Conservation (phyloP, 169 alveolate genomes). For the Plasmodium malariae region DNA sequence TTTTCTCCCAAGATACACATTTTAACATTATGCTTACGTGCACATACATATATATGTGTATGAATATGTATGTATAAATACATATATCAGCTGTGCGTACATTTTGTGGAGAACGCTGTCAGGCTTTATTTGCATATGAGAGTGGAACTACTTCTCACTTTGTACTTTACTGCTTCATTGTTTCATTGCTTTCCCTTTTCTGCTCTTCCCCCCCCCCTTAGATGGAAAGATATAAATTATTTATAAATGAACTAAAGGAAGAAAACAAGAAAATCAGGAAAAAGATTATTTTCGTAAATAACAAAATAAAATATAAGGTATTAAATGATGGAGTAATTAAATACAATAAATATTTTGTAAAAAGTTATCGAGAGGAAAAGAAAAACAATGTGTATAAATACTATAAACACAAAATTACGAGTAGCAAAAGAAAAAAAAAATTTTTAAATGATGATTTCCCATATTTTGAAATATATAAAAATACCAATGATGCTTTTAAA, state of each 20-base stretch:
- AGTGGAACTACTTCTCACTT: no score
- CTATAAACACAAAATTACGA: constrained; percentile 32
- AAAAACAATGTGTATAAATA: constrained; percentile 38
- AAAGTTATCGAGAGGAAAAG: constrained; percentile 47
- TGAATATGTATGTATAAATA: no score
- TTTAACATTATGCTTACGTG: no score
- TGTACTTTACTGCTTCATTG: no score
- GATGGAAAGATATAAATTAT: constrained; percentile 39
- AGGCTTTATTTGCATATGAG: no score
- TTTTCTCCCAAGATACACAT: no score
- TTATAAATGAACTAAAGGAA: constrained; percentile 11
- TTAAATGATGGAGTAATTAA: not conserved
- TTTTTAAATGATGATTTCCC: constrained; percentile 19
- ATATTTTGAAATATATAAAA: constrained; percentile 48
- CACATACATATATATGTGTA: not conserved
- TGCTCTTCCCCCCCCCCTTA: no score
- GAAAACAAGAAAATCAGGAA: constrained; percentile 34
- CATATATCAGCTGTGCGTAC: no score
- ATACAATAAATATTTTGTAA: constrained; percentile 33
- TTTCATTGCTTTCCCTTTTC: not conserved
- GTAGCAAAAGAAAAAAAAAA: constrained; percentile 37
- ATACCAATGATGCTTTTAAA: constrained; percentile 52
- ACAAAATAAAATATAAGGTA: constrained; percentile 22
- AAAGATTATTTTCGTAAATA: constrained; percentile 30
- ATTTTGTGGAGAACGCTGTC: no score